Conservation (phyloP, 2,329 filamentous ascomycete species). For the Colletotrichum aenigma region DNA sequence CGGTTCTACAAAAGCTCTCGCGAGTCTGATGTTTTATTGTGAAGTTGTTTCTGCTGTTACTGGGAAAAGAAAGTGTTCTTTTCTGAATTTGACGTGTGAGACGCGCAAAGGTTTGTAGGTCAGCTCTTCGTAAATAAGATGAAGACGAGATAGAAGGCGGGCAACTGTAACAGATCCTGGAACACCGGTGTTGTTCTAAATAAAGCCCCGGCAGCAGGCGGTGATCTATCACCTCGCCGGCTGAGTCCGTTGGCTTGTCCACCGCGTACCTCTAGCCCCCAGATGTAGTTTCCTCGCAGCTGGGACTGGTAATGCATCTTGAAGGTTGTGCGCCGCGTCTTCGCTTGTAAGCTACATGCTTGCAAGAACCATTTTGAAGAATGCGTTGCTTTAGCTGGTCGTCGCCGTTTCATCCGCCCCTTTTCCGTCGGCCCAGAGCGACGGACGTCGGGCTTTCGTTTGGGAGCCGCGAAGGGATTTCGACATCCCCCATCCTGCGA, state of each 20-base stretch:
- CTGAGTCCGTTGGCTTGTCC: background rate
- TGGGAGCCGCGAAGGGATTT: background rate
- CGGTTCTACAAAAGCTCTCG: background rate
- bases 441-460: background rate
- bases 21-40: background rate
- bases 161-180: background rate
- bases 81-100: background rate
- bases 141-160: background rate
- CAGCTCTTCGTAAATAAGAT: background rate
- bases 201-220: background rate
- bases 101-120: background rate
- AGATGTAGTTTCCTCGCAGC: background rate
- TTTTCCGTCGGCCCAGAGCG: background rate
- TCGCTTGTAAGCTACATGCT: background rate
- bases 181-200: background rate
- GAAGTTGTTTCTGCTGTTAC: background rate
- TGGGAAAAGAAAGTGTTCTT: background rate
- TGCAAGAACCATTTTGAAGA: background rate
- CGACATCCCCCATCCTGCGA: background rate
- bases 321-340: background rate
- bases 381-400: background rate
- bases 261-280: background rate
- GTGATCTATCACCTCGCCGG: background rate
- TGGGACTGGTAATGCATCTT: fast-evolving
- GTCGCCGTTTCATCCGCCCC: background rate